Percentiles rank a stretch among this genome's conserved stretches.
Evolutionary conservation across 345 rosid genomes (phyloP).

Genomic region (Cardamine chenopodiifolia): DNA sequence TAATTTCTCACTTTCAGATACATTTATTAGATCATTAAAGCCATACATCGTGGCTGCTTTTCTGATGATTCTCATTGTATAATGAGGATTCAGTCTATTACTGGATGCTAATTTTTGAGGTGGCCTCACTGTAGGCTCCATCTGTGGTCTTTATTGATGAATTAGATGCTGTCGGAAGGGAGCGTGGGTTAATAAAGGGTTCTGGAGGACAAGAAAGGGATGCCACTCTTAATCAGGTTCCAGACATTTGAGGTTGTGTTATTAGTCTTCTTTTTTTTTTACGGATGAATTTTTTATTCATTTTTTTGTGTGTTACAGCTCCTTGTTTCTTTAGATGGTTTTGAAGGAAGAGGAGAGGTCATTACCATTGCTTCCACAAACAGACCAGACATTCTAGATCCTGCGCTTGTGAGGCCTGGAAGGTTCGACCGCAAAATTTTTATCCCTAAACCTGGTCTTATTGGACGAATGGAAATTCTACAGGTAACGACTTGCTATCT

Average conservation of each 20-base stretch:
- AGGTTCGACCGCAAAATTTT: slow-evolving; percentile 81
- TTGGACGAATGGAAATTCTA: slow-evolving; percentile 87
- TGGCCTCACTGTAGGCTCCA: slow-evolving; percentile 62
- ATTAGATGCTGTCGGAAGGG: slow-evolving; percentile 96
- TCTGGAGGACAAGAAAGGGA: slow-evolving; percentile 99
- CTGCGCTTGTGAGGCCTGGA: slow-evolving; percentile 94
- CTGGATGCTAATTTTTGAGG: slow-evolving; percentile 4
- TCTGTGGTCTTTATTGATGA: slow-evolving; percentile 94
- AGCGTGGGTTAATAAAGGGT: slow-evolving; percentile 92
- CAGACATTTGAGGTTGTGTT: slow-evolving; percentile 8
- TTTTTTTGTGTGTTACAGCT: slow-evolving; percentile 55
- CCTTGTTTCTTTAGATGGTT: slow-evolving; percentile 90
- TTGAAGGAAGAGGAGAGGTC: slow-evolving; percentile 96
- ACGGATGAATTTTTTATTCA: neutral
- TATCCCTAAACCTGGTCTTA: slow-evolving; percentile 87
- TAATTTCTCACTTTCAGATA: slow-evolving; percentile 4
- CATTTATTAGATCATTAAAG: neutral
- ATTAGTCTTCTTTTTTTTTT: neutral
- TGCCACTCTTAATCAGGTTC: slow-evolving; percentile 97
- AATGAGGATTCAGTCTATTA: neutral
- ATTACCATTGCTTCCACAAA: slow-evolving; percentile 96
- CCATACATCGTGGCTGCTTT: neutral
- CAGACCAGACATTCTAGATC: slow-evolving; percentile 94
- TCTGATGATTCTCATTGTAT: neutral
- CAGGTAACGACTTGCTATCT: slow-evolving; percentile 50